Conservation (phyloP, 495 filamentous ascomycete genomes). For the Neurospora tetrasperma region DNA sequence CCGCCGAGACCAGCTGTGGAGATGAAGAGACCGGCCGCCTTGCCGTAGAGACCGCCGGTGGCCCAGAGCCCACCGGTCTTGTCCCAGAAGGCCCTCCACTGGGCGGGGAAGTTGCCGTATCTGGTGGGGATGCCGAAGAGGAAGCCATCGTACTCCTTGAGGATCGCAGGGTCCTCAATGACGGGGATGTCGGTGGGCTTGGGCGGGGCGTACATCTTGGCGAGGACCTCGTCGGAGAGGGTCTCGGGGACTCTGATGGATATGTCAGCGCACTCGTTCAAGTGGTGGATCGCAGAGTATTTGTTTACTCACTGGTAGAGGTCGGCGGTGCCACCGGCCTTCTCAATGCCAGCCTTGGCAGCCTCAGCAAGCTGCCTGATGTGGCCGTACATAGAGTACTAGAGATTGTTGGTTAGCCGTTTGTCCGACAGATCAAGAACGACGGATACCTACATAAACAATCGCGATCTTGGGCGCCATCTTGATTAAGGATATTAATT, state of each 20-base stretch:
- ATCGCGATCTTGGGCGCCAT: slow-evolving; percentile 95
- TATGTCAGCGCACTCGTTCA: slow-evolving; percentile 1
- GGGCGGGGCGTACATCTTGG: slow-evolving; percentile 74
- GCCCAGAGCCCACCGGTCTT: slow-evolving; percentile 64
- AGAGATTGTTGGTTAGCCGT: slow-evolving; percentile 30
- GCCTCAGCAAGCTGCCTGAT: slow-evolving; percentile 75
- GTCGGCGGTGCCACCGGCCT: slow-evolving; percentile 68
- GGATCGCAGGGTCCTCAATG: slow-evolving; percentile 48
- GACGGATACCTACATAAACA: slow-evolving; percentile 56
- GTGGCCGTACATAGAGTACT: slow-evolving; percentile 93
- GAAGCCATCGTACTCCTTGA: slow-evolving; percentile 80
- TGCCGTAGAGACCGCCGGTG: slow-evolving; percentile 70
- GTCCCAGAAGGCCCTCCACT: slow-evolving; percentile 93
- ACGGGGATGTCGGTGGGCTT: slow-evolving; percentile 59
- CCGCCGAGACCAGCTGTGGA: slow-evolving; percentile 73
- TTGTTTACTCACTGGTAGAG: slow-evolving; percentile 60
- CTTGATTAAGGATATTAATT: slow-evolving; percentile 23
- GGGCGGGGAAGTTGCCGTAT: slow-evolving; percentile 95
- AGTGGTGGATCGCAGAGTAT: no score
- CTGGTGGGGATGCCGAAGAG: slow-evolving; percentile 96
- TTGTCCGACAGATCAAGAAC: slow-evolving; percentile 8
- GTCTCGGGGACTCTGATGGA: slow-evolving; percentile 67
- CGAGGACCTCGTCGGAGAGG: slow-evolving; percentile 68
- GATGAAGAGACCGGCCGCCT: slow-evolving; percentile 88
- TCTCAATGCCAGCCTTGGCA: slow-evolving; percentile 82